A percentile compares a stretch with the other conserved stretches of the same genome.
phyloP scores from a whole-genome alignment of 352 stramenopile genomes.

The Aphanomyces astaci region DNA sequence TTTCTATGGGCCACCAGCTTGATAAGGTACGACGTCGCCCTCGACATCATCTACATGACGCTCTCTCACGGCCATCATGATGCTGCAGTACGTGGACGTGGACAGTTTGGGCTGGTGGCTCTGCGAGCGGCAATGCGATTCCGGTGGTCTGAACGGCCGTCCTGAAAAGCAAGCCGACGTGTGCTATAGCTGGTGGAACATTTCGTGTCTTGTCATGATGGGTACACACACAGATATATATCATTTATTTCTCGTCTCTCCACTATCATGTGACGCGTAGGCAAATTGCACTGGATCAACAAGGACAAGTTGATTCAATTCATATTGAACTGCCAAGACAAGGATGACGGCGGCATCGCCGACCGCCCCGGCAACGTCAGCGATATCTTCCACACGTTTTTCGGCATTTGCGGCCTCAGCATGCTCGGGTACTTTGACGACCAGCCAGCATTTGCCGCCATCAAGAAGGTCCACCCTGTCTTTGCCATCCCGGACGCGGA shows the following conservation, averaged over 20 bases:
- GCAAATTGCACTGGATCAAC: conserved; percentile 93
- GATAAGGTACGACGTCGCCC: background rate
- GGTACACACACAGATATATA: too few species aligned
- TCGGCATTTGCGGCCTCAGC: conserved; percentile 92
- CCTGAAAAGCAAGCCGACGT: conserved; percentile 99
- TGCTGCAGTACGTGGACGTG: conserved; percentile 60
- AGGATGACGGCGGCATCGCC: conserved; percentile 95
- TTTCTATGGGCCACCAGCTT: conserved; percentile 77
- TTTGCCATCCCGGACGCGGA: conserved; percentile 93
- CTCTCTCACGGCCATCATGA: too few species aligned
- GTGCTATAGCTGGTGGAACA: conserved; percentile 99
- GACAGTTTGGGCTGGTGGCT: conserved; percentile 96
- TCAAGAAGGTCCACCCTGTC: conserved; percentile 89
- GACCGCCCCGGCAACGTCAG: conserved; percentile 95
- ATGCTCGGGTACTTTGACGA: conserved; percentile 91
- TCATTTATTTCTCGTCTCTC: conserved; percentile 15
- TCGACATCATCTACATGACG: background rate
- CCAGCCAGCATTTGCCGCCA: conserved; percentile 56
- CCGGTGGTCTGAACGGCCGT: conserved; percentile 89
- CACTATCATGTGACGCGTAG: background rate
- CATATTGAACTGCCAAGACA: conserved; percentile 95
- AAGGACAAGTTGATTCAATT: conserved; percentile 89
- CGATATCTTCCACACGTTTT: conserved; percentile 99
- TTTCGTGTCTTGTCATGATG: conserved; percentile 95
- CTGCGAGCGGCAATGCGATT: conserved; percentile 96